phyloP scores from a whole-genome alignment of 768 basidiomycete species.

The Clitopilus hobsonii region DNA sequence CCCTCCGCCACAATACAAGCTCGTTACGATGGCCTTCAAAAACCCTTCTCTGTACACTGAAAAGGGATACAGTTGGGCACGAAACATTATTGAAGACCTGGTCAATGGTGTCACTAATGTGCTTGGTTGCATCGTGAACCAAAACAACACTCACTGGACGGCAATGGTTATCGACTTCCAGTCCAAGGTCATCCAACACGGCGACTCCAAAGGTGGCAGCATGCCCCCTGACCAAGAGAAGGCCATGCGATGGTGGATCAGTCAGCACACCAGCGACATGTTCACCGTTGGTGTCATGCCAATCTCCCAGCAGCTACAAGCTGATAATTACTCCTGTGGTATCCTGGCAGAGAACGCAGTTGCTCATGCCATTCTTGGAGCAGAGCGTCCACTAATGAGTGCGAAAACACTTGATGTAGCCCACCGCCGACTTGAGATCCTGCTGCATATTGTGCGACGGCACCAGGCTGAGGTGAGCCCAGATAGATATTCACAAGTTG shows the following conservation, averaged over 20 bases:
- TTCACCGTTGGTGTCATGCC: conserved; percentile 8
- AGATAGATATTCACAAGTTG: neutral
- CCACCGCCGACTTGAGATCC: neutral
- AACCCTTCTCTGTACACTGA: neutral
- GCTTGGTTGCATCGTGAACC: neutral
- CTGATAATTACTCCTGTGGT: conserved; percentile 14
- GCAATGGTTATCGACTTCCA: neutral
- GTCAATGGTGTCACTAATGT: neutral
- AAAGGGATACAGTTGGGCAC: neutral
- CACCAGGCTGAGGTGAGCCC: neutral
- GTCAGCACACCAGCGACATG: conserved; percentile 7
- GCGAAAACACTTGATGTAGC: neutral
- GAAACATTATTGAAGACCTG: neutral
- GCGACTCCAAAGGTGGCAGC: neutral
- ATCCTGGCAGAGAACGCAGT: conserved; percentile 16
- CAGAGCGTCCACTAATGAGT: neutral
- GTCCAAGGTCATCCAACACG: neutral
- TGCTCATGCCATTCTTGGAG: neutral
- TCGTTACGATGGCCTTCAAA: neutral
- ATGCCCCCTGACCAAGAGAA: conserved; percentile 4
- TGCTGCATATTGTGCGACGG: neutral
- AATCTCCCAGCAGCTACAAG: conserved; percentile 9
- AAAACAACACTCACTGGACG: neutral
- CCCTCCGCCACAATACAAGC: neutral
- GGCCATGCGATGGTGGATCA: conserved; percentile 15